Percentiles rank a stretch among this genome's conserved stretches.
phyloP scores from a whole-genome alignment of 2,329 filamentous ascomycete species.

The Sphaerulina musiva region DNA sequence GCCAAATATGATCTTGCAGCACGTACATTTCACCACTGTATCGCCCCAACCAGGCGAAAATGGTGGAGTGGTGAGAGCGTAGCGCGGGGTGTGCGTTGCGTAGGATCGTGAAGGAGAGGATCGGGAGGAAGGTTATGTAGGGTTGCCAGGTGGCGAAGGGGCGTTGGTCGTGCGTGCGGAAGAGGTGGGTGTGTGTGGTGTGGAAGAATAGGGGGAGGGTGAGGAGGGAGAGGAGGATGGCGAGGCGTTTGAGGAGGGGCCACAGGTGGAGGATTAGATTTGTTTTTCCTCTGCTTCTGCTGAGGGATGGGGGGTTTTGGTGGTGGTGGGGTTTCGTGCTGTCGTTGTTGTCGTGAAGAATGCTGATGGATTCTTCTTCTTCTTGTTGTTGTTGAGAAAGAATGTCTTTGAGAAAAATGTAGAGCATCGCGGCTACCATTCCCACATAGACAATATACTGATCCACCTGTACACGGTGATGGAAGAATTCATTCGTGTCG shows the following conservation, averaged over 20 bases:
- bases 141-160: conserved; percentile 50
- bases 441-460: conserved; percentile 52
- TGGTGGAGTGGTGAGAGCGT: conserved; percentile 40
- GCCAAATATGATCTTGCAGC: conserved; percentile 56
- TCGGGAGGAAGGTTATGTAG: conserved; percentile 48
- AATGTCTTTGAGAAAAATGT: conserved; percentile 28
- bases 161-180: conserved; percentile 24
- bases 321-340: too few species aligned
- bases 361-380: not conserved
- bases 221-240: not conserved
- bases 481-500: conserved; percentile 43
- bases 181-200: conserved; percentile 2
- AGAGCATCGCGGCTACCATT: conserved; percentile 46
- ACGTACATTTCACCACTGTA: conserved; percentile 55
- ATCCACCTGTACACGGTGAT: conserved; percentile 49
- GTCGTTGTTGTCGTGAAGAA: not conserved
- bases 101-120: conserved; percentile 48
- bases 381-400: conserved; percentile 1
- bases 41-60: conserved; percentile 51
- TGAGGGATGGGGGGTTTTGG: not conserved
- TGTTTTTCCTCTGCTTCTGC: not conserved
- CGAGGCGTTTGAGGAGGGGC: not conserved
- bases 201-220: not conserved
- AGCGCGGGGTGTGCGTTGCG: conserved; percentile 44
- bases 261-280: not conserved